Conservation (phyloP, 306 rosid genomes). For the Quercus engelmannii region DNA sequence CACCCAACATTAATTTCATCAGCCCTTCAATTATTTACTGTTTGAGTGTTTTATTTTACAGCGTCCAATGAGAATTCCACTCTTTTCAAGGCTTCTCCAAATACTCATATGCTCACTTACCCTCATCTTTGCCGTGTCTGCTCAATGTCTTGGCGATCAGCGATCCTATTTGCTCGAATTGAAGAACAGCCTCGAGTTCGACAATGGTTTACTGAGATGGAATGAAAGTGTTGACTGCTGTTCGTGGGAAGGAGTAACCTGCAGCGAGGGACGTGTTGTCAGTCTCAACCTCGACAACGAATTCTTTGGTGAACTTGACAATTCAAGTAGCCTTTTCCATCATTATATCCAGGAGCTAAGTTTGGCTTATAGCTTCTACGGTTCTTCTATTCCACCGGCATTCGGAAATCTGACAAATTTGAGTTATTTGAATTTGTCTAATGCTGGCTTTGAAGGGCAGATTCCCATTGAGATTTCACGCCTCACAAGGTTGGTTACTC, state of each 20-base stretch:
- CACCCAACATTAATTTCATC: too few species aligned
- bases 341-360: constrained; percentile 24
- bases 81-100: too few species aligned
- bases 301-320: constrained; percentile 17
- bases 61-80: too few species aligned
- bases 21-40: too few species aligned
- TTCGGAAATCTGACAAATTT: constrained; percentile 30
- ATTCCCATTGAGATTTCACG: constrained; percentile 40
- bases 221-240: constrained; percentile 28
- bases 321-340: constrained; percentile 25
- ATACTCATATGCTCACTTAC: too few species aligned
- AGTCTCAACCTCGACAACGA: constrained; percentile 32
- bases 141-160: constrained; percentile 44
- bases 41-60: too few species aligned
- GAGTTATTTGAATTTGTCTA: constrained; percentile 25
- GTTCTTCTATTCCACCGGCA: constrained; percentile 39
- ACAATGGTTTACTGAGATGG: constrained; percentile 1
- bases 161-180: constrained; percentile 32
- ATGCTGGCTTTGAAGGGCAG: constrained; percentile 33
- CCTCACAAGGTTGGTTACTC: constrained; percentile 35
- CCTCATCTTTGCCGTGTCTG: too few species aligned
- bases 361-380: constrained; percentile 24
- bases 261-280: constrained; percentile 27
- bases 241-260: constrained; percentile 46
- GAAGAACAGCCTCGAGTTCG: constrained; percentile 24